phyloP scores from a whole-genome alignment of 768 basidiomycete genomes.

The Leccinum aurantiacum region DNA sequence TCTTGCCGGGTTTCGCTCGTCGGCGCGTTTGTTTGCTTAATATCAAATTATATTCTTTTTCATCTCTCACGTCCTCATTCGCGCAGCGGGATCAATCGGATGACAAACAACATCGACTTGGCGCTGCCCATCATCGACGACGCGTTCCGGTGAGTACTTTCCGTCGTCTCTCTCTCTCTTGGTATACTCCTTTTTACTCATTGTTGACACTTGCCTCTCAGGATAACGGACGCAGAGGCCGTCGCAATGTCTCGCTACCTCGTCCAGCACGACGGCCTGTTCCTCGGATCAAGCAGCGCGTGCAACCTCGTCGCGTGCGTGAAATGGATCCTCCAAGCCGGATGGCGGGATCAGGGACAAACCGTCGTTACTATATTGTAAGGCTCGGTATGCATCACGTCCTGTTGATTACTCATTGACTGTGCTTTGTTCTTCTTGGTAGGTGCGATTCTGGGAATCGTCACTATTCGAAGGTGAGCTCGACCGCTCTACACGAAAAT shows the following conservation, averaged over 20 bases:
- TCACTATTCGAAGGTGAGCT: constrained; percentile 81
- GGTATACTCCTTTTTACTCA: not conserved
- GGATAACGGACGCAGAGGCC: constrained; percentile 90
- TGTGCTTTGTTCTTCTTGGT: not conserved
- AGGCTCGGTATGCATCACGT: constrained; percentile 21
- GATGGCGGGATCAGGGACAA: constrained; percentile 61
- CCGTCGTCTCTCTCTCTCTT: not conserved
- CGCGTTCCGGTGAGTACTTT: constrained; percentile 65
- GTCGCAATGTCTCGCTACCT: constrained; percentile 95
- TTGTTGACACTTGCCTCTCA: constrained; percentile 28
- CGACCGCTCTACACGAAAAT: not conserved
- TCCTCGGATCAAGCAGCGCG: constrained; percentile 94
- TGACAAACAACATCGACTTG: constrained; percentile 87
- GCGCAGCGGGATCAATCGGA: constrained; percentile 83
- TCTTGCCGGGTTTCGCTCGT: not conserved
- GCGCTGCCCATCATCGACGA: constrained; percentile 86
- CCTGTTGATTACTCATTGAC: not conserved
- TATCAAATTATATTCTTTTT: no score
- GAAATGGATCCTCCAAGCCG: constrained; percentile 68
- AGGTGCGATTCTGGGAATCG: constrained; percentile 90
- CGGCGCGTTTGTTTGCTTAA: not conserved
- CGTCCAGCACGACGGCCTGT: constrained; percentile 87
- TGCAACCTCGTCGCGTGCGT: constrained; percentile 95
- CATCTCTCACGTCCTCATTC: not conserved
- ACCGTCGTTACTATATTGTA: constrained; percentile 86